Evolutionary conservation across 2,329 filamentous ascomycete species (phyloP).

Genomic region (Diplodia intermedia): DNA sequence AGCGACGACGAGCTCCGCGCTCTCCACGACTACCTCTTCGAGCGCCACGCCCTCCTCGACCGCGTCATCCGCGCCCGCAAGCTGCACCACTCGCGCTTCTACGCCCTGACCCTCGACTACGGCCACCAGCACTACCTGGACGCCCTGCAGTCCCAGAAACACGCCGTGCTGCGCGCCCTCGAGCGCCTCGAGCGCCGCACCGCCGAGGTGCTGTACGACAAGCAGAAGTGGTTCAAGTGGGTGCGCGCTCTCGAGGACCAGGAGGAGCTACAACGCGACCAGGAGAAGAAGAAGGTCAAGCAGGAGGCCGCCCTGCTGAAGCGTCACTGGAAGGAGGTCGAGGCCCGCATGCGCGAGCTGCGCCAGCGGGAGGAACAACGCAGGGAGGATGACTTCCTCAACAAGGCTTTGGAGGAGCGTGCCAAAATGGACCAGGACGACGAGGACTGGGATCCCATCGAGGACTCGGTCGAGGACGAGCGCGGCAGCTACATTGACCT

Average conservation of each 20-base stretch:
- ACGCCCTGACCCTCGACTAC: constrained; percentile 53
- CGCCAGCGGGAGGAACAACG: constrained; percentile 52
- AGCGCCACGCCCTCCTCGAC: constrained; percentile 48
- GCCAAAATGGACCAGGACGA: constrained; percentile 45
- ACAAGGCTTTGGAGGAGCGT: constrained; percentile 53
- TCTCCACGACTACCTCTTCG: constrained; percentile 53
- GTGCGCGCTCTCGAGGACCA: constrained; percentile 53
- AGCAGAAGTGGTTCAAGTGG: constrained; percentile 60
- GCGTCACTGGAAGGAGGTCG: constrained; percentile 55
- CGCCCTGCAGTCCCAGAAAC: constrained; percentile 48
- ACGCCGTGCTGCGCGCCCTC: constrained; percentile 49
- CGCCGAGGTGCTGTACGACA: constrained; percentile 54
- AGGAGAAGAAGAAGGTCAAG: constrained; percentile 59
- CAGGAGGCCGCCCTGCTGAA: constrained; percentile 57
- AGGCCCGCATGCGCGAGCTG: constrained; percentile 50
- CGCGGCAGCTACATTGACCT: constrained; percentile 54
- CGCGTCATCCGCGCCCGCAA: constrained; percentile 53
- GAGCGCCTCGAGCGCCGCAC: constrained; percentile 54
- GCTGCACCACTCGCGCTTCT: constrained; percentile 54
- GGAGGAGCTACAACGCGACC: constrained; percentile 55
- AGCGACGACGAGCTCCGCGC: constrained; percentile 49
- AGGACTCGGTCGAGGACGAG: constrained; percentile 56
- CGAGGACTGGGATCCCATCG: constrained; percentile 58
- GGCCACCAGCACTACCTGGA: constrained; percentile 54
- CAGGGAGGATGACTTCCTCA: constrained; percentile 54